Percentiles rank a stretch among this genome's conserved stretches.
Conservation (phyloP, 768 basidiomycete genomes). For the Psilocybe tampanensis region DNA sequence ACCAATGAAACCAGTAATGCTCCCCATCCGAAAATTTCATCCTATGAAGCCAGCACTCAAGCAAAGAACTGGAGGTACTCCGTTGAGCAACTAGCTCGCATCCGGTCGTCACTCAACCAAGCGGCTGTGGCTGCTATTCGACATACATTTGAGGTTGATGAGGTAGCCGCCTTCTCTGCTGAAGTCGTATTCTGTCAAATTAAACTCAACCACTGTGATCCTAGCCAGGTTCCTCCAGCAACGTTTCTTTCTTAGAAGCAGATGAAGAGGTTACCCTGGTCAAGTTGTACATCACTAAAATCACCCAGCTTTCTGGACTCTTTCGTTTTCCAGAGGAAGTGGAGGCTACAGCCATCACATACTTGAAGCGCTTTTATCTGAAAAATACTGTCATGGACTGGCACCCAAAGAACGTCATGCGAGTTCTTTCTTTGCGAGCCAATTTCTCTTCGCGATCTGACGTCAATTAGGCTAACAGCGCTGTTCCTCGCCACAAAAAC, state of each 20-base stretch:
- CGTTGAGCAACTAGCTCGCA: conserved; percentile 55
- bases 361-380: conserved; percentile 95
- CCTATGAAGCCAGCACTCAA: conserved; percentile 82
- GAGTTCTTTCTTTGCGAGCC: conserved; percentile 28
- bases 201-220: conserved; percentile 20
- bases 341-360: conserved; percentile 88
- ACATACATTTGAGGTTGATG: conserved; percentile 74
- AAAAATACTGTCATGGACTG: conserved; percentile 99
- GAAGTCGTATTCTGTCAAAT: not conserved
- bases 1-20: not conserved
- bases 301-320: conserved; percentile 80
- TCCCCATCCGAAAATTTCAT: conserved; percentile 36
- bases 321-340: conserved; percentile 93
- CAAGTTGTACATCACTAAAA: conserved; percentile 84
- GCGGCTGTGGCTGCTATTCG: conserved; percentile 79
- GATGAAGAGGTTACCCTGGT: conserved; percentile 89
- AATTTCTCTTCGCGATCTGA: not conserved
- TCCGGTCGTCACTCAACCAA: conserved; percentile 69
- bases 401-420: conserved; percentile 99
- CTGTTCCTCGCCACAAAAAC: conserved; percentile 97
- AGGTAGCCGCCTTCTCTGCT: conserved; percentile 48
- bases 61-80: conserved; percentile 92
- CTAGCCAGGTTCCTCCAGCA: conserved; percentile 73
- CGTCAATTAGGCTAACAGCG: conserved; percentile 77
- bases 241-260: conserved; percentile 73